A percentile compares a stretch with the other conserved stretches of the same genome.
phyloP scores from a whole-genome alignment of 1,284 basidiomycete species.

The Peniophora sp. region DNA sequence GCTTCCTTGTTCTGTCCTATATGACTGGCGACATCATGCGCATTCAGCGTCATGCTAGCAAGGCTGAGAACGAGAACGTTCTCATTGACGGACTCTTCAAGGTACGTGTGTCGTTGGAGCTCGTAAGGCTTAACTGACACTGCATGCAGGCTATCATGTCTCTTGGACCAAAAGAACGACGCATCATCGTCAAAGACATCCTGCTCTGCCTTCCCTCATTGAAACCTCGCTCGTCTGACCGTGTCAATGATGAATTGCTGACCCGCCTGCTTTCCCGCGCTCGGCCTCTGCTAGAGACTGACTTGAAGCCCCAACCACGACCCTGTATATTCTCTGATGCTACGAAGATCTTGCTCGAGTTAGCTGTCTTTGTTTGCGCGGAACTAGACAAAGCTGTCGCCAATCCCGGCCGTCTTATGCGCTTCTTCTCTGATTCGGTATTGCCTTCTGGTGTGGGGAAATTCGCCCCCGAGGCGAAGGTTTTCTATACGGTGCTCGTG shows the following conservation, averaged over 20 bases:
- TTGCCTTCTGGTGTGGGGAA: conserved; percentile 28
- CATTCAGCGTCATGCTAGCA: conserved; percentile 33
- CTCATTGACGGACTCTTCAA: conserved; percentile 40
- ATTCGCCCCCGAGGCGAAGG: neutral
- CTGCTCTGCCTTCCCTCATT: conserved; percentile 43
- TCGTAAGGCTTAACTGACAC: neutral
- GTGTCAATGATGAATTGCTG: conserved; percentile 36
- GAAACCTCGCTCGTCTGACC: conserved; percentile 21
- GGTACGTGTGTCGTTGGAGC: conserved; percentile 26
- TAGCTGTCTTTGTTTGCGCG: conserved; percentile 37
- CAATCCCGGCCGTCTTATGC: conserved; percentile 27
- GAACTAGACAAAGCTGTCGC: conserved; percentile 39
- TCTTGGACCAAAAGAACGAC: conserved; percentile 28
- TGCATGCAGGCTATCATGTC: conserved; percentile 34
- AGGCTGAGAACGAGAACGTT: conserved; percentile 37
- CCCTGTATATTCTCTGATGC: conserved; percentile 19
- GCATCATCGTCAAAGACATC: conserved; percentile 41
- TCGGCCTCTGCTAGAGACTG: conserved; percentile 27
- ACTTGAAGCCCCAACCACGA: conserved; percentile 18
- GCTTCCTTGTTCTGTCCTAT: conserved; percentile 52
- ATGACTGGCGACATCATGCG: conserved; percentile 44
- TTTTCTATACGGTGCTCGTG: conserved; percentile 3
- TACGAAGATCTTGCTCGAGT: conserved; percentile 37
- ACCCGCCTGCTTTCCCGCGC: conserved; percentile 32
- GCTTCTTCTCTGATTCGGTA: conserved; percentile 38